phyloP scores from a whole-genome alignment of 164 flowering plant genomes.

The Annona squamosa region DNA sequence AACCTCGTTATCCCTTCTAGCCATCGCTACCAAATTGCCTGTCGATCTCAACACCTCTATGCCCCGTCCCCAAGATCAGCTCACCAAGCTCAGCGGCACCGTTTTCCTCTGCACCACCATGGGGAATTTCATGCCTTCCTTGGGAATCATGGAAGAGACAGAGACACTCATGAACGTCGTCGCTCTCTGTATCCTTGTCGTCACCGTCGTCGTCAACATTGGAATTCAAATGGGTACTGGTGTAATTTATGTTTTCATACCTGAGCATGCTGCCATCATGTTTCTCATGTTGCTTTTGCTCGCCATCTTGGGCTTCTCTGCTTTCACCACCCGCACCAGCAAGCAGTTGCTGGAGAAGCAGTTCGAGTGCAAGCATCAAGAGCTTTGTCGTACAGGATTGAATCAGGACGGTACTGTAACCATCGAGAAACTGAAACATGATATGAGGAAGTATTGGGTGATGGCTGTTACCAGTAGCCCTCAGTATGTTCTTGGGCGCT shows the following conservation, averaged over 20 bases:
- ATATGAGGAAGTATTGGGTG: slow-evolving; percentile 43
- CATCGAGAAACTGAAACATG: slow-evolving; percentile 24
- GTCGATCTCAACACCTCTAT: slow-evolving; percentile 7
- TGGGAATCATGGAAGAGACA: slow-evolving; percentile 1
- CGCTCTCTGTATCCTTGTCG: slow-evolving; percentile 4
- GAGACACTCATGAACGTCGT: slow-evolving; percentile 3
- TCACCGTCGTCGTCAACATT: slow-evolving; percentile 4
- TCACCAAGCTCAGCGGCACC: slow-evolving; percentile 12
- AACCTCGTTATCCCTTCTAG: slow-evolving; percentile 4
- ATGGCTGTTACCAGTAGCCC: slow-evolving; percentile 57
- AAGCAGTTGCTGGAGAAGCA: slow-evolving; percentile 5
- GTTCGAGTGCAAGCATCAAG: neutral
- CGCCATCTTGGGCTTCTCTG: neutral
- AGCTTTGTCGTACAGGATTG: neutral
- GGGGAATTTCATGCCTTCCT: slow-evolving; percentile 5
- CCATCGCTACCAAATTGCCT: slow-evolving; percentile 3
- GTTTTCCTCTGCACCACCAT: slow-evolving; percentile 2
- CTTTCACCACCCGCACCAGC: neutral
- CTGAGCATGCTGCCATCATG: slow-evolving; percentile 3
- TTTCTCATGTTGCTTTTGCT: slow-evolving; percentile 9
- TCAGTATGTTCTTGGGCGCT: slow-evolving; percentile 55
- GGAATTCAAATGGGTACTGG: slow-evolving; percentile 13
- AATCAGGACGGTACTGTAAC: neutral
- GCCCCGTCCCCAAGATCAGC: slow-evolving; percentile 8
- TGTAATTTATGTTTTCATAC: slow-evolving; percentile 10